Base-by-base conservation (phyloP, 2,329 filamentous ascomycete species). In the Aspergillus felis region DNA sequence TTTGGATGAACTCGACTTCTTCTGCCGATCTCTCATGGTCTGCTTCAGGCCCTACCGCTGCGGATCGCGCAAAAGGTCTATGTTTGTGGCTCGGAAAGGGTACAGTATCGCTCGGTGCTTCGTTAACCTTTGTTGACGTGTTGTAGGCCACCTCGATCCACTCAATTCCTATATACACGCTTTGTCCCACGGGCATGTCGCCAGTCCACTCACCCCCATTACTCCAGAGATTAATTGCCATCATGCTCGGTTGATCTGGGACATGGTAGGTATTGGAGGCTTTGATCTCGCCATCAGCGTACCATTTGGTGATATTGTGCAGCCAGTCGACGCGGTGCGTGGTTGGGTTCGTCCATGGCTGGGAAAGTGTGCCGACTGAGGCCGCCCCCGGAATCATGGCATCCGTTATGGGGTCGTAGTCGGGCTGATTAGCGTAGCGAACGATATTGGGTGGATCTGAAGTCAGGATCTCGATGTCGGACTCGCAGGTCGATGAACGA, bases 381-480 rank as follows among this genome's bases (percentile, higher is more conserved):
- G 68, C 69, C 4, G 74, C 70, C 0, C 69, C 72, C 2, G 71
- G 71, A 25, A 77, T 73, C 38, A 66, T 63, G 3, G 57, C 50
- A 47, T 75, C 72, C 1, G 65, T 68, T 32, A 63, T 41, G 2
- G 70, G 65, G 56, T 77, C 71, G 56, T 76, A 77, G 56, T 76
- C 74, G 2, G 76, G 75, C 57, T 78, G 76, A 54, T 77, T 78
- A 17, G 74, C 69, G 50, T 75, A 77, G 35, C 75, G 76, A 4
- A 81, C 74, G 3, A 71, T 74, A 55, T 72, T 68, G 1, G 66
- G 69, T 1, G 77, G 73, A 54, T 82, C 80, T 4, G 71, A 66
- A 1, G 81, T 83, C 10, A 82, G 68, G 57, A 83, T 80, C 67
- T 83, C 81, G 58, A 83, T 79, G 60, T 83, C 81, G 0, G 77